These are phyloP conservation scores for Lactuca sativa DNA, from an alignment of 129 eudicot genomes.

Conservation along the genomic window DNA sequence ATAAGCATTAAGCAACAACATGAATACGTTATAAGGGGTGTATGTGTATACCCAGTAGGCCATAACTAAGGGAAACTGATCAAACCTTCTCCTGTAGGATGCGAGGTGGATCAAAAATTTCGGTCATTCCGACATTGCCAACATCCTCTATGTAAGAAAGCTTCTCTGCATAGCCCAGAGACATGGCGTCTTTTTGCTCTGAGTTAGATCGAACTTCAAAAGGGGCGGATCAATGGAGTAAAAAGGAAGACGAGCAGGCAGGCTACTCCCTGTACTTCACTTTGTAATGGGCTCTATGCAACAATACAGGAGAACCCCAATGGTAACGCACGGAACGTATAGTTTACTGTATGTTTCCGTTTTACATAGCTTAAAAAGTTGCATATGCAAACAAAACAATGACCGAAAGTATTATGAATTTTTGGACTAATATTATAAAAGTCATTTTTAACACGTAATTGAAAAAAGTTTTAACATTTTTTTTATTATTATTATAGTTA, in stretches of 20 bases:
- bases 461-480: too few species aligned
- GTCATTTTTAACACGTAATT: too few species aligned
- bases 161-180: conserved; percentile 88
- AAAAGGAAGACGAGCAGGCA: conserved; percentile 16
- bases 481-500: too few species aligned
- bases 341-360: not conserved
- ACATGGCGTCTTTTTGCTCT: conserved; percentile 38
- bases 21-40: conserved; percentile 3
- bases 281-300: conserved; percentile 20
- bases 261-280: conserved; percentile 11
- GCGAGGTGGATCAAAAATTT: conserved; percentile 69
- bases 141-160: conserved; percentile 88
- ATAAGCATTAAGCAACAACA: not conserved
- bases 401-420: too few species aligned
- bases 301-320: conserved; percentile 26
- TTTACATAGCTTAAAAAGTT: not conserved
- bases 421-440: too few species aligned
- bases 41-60: not conserved
- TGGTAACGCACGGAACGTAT: conserved; percentile 7
- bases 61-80: not conserved
- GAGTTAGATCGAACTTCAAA: conserved; percentile 15
- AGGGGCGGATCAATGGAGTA: conserved; percentile 22
- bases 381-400: too few species aligned
- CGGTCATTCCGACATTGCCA: conserved; percentile 90
- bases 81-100: conserved; percentile 64